phyloP scores from a whole-genome alignment of 345 rosid genomes.

The Camelina sativa region DNA sequence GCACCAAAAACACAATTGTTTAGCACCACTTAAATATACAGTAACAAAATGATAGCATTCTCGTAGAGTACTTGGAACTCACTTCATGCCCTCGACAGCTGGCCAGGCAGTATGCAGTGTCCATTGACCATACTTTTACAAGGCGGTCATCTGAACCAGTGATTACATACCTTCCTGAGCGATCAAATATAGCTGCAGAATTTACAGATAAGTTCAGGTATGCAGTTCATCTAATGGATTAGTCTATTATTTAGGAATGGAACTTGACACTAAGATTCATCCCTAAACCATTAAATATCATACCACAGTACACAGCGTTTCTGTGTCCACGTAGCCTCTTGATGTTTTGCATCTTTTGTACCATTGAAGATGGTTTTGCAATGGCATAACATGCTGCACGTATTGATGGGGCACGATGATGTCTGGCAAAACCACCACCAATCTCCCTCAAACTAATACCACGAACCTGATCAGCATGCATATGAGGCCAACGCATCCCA shows the following conservation, averaged over 20 bases:
- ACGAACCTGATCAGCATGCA: constrained; percentile 84
- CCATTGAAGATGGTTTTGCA: constrained; percentile 94
- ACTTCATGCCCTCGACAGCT: constrained; percentile 99
- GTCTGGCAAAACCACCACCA: constrained; percentile 97
- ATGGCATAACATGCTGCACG: constrained; percentile 94
- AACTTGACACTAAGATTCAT: constrained; percentile 4
- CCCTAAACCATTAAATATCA: constrained; percentile 32
- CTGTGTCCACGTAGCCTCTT: constrained; percentile 95
- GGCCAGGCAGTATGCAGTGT: constrained; percentile 97
- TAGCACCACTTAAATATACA: constrained; percentile 16
- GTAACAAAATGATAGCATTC: constrained; percentile 23
- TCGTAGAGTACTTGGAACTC: constrained; percentile 46
- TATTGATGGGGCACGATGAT: constrained; percentile 93
- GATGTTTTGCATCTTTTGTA: constrained; percentile 93
- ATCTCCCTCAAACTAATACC: constrained; percentile 92
- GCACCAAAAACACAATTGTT: constrained; percentile 34
- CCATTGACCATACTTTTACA: constrained; percentile 99
- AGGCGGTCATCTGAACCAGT: constrained; percentile 99
- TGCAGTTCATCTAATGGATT: constrained; percentile 26
- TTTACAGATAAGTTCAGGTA: constrained; percentile 41
- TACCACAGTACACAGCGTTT: constrained; percentile 99
- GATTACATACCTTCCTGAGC: constrained; percentile 91
- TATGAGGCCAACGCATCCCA: constrained; percentile 97
- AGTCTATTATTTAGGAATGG: background rate
- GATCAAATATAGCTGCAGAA: constrained; percentile 91